phyloP scores from a whole-genome alignment of 495 filamentous ascomycete species.

The Aspergillus diversus region DNA sequence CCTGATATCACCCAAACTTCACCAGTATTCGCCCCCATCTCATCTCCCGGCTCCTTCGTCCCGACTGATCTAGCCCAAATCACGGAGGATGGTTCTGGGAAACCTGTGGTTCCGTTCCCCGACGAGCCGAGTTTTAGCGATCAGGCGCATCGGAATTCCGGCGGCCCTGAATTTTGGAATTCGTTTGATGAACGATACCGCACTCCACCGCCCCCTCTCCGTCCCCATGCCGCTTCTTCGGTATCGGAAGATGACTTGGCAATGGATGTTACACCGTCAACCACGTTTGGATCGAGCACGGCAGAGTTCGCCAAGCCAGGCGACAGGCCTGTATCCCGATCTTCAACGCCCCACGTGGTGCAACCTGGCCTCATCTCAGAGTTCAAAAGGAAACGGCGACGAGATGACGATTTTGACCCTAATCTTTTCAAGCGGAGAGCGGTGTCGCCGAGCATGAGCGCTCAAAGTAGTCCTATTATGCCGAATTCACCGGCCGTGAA shows the following conservation, averaged over 20 bases:
- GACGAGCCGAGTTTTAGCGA: slow-evolving; percentile 71
- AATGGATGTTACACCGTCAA: slow-evolving; percentile 74
- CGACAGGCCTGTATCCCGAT: slow-evolving; percentile 44
- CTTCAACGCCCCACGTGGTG: slow-evolving; percentile 52
- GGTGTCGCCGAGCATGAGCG: slow-evolving; percentile 90
- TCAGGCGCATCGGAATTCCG: slow-evolving; percentile 70
- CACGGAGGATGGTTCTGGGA: slow-evolving; percentile 62
- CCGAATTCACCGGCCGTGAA: slow-evolving; percentile 74
- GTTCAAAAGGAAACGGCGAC: slow-evolving; percentile 76
- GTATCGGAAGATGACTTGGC: slow-evolving; percentile 72
- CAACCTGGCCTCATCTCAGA: slow-evolving; percentile 59
- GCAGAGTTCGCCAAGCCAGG: slow-evolving; percentile 38
- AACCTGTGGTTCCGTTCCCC: slow-evolving; percentile 48
- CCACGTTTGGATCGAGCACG: slow-evolving; percentile 38
- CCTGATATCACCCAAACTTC: slow-evolving; percentile 46
- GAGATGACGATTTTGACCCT: slow-evolving; percentile 91
- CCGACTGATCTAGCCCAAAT: slow-evolving; percentile 49
- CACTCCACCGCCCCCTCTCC: slow-evolving; percentile 66
- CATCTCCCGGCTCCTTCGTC: slow-evolving; percentile 55
- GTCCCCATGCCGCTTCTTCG: slow-evolving; percentile 58
- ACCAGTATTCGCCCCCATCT: slow-evolving; percentile 39
- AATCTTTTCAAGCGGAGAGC: slow-evolving; percentile 90
- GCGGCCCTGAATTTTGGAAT: slow-evolving; percentile 79
- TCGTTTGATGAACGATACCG: slow-evolving; percentile 66
- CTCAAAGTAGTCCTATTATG: slow-evolving; percentile 86